A percentile compares a stretch with the other conserved stretches of the same genome.
These are phyloP conservation scores for Porcisia hertigi DNA, from an alignment of 208 protist species.

Conservation along the genomic window DNA sequence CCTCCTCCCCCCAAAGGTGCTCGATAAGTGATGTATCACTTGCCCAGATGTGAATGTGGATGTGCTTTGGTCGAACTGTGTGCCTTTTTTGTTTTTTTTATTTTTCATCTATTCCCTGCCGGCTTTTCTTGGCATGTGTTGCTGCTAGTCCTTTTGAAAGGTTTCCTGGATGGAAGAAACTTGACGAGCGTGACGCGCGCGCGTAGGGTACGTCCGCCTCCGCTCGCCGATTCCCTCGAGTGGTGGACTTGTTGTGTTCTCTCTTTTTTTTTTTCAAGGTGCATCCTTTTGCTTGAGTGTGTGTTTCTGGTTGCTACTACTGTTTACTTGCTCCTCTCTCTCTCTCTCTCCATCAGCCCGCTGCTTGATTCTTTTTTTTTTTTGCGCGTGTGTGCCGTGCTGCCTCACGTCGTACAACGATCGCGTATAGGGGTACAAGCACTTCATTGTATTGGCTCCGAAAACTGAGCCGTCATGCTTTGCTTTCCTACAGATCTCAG, in stretches of 20 bases:
- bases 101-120: neutral
- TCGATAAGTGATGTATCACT: neutral
- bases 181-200: neutral
- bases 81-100: neutral
- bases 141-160: slow-evolving; percentile 2
- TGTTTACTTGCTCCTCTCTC: neutral
- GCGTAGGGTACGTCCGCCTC: neutral
- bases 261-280: neutral
- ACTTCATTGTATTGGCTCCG: neutral
- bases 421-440: neutral
- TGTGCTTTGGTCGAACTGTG: neutral
- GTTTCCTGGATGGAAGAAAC: neutral
- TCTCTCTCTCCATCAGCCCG: neutral
- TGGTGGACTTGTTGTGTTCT: neutral
- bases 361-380: neutral
- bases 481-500: neutral
- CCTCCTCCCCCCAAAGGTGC: neutral
- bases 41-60: neutral
- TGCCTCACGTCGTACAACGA: neutral
- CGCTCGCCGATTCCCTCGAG: neutral
- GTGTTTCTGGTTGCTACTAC: neutral
- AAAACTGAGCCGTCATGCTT: neutral
- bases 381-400: neutral
- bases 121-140: neutral
- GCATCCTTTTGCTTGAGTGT: neutral